phyloP scores from a whole-genome alignment of 75 land plant genomes.

The Larix kaempferi region DNA sequence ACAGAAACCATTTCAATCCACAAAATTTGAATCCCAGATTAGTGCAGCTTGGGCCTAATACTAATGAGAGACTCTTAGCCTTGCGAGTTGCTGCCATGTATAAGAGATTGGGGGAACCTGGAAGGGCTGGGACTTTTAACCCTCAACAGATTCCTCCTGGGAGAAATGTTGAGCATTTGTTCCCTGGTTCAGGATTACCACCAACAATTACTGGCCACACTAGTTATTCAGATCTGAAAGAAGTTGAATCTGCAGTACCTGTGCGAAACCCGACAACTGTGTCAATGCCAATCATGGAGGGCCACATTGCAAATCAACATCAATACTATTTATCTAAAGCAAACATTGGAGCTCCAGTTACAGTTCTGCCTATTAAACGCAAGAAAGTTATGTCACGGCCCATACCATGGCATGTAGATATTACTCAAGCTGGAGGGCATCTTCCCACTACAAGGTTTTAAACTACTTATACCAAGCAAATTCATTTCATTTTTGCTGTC shows the following conservation, averaged over 20 bases:
- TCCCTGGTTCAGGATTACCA: neutral
- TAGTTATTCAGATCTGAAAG: slow-evolving; percentile 4
- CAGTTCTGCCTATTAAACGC: slow-evolving; percentile 15
- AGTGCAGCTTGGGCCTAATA: neutral
- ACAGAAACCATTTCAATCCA: neutral
- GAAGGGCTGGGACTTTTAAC: neutral
- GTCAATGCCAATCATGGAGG: neutral
- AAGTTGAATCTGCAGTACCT: slow-evolving; percentile 1
- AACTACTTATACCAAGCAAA: neutral
- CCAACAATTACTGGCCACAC: neutral
- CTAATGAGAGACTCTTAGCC: neutral
- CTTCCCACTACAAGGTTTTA: slow-evolving; percentile 19
- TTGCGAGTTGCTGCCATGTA: neutral
- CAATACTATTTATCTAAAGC: slow-evolving; percentile 7
- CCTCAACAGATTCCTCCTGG: neutral
- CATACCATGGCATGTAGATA: slow-evolving; percentile 18
- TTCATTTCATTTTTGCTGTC: neutral
- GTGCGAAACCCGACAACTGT: neutral
- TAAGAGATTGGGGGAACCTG: neutral
- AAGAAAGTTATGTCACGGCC: slow-evolving; percentile 7
- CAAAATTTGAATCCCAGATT: neutral
- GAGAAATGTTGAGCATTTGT: slow-evolving; percentile 1
- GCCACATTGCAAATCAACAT: neutral
- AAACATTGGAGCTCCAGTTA: neutral
- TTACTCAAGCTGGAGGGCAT: slow-evolving; percentile 11